Percentiles rank a stretch among this genome's conserved stretches.
Conservation (phyloP, 2,329 filamentous ascomycete genomes). For the Tolypocladium guangdongense region DNA sequence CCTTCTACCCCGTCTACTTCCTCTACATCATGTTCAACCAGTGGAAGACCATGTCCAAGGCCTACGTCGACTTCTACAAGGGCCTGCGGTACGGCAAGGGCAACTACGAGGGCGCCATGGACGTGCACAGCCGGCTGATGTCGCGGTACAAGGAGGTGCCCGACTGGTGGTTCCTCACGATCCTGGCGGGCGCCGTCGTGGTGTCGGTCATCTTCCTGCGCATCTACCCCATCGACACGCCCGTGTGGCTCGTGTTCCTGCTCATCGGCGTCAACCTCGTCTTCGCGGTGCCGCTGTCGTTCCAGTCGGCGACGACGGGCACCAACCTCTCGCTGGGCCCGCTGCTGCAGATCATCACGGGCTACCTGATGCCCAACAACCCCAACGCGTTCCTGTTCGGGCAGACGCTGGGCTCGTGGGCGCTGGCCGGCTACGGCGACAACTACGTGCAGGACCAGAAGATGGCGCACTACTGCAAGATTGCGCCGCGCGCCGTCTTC, state of each 20-base stretch:
- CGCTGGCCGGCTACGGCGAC: constrained; percentile 23
- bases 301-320: constrained; percentile 33
- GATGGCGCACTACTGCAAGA: constrained; percentile 39
- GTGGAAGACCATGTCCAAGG: constrained; percentile 15
- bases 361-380: constrained; percentile 13
- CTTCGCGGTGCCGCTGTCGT: constrained; percentile 30
- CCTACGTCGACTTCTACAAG: constrained; percentile 27
- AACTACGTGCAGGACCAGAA: constrained; percentile 38
- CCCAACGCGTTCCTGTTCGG: constrained; percentile 15
- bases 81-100: constrained; percentile 26
- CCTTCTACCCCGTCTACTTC: constrained; percentile 32
- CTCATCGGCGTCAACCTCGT: constrained; percentile 27
- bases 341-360: constrained; percentile 29
- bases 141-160: constrained; percentile 30
- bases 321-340: constrained; percentile 30
- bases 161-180: constrained; percentile 35
- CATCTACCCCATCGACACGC: constrained; percentile 16
- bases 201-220: constrained; percentile 18
- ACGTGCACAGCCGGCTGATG: constrained; percentile 30
- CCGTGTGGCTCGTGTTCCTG: constrained; percentile 30
- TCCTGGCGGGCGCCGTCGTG: constrained; percentile 20
- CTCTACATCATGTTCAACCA: constrained; percentile 29
- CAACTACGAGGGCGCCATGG: constrained; percentile 29
- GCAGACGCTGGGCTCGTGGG: constrained; percentile 11
- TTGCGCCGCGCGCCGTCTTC: constrained; percentile 35